Conservation (phyloP, 768 basidiomycete genomes). For the Rhizopogon salebrosus region DNA sequence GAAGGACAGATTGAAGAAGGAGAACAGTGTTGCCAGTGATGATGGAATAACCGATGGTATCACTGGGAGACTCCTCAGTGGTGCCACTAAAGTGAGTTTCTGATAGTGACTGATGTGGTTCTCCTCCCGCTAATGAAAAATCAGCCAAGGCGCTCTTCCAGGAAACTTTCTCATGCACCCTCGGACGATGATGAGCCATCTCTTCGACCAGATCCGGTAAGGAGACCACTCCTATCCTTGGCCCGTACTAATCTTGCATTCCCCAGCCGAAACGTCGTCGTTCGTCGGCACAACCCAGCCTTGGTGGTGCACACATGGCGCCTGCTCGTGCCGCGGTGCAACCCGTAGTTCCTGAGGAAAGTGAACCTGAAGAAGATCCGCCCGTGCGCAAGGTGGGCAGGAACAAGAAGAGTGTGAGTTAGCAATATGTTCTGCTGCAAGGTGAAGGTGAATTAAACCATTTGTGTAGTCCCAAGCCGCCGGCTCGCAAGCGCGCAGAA, state of each 20-base stretch:
- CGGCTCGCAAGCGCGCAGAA: slow-evolving; percentile 47
- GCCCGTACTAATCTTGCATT: slow-evolving; percentile 10
- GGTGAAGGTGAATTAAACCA: slow-evolving; percentile 5
- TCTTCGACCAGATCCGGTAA: slow-evolving; percentile 52
- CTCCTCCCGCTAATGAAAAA: slow-evolving; percentile 10
- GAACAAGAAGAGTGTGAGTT: slow-evolving; percentile 52
- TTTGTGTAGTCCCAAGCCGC: slow-evolving; percentile 40
- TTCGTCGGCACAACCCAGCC: slow-evolving; percentile 70
- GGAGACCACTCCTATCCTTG: slow-evolving; percentile 17
- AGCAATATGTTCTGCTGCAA: slow-evolving; percentile 1
- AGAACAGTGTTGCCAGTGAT: slow-evolving; percentile 71
- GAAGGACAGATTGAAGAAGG: slow-evolving; percentile 58
- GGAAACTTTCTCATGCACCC: slow-evolving; percentile 59
- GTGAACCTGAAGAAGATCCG: slow-evolving; percentile 66
- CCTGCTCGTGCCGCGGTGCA: slow-evolving; percentile 29
- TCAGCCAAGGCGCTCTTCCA: slow-evolving; percentile 50
- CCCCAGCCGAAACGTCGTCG: slow-evolving; percentile 71
- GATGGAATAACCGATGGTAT: slow-evolving; percentile 79
- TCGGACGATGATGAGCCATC: slow-evolving; percentile 36
- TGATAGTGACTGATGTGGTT: background rate
- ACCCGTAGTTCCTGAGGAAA: slow-evolving; percentile 59
- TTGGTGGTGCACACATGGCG: slow-evolving; percentile 45
- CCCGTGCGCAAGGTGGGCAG: slow-evolving; percentile 56
- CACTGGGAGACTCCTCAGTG: slow-evolving; percentile 67
- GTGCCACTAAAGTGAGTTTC: slow-evolving; percentile 37